Evolutionary conservation across 306 rosid species (phyloP).

Genomic region (Glycine soja): DNA sequence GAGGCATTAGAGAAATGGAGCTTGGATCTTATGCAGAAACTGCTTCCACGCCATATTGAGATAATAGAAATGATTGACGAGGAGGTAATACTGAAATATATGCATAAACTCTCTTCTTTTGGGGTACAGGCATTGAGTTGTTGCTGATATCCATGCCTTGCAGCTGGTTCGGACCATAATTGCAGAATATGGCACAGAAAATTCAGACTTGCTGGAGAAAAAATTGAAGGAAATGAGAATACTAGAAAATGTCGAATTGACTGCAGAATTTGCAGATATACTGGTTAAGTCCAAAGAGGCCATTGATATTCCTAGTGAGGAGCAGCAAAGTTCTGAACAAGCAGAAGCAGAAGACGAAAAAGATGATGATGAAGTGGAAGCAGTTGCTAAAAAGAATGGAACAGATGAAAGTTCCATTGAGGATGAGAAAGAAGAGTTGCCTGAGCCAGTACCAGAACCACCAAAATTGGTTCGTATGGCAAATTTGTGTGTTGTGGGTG

Average conservation of each 20-base stretch:
- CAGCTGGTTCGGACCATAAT: constrained; percentile 81
- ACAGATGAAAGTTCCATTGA: constrained; percentile 47
- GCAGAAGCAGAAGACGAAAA: constrained; percentile 33
- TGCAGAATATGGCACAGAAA: constrained; percentile 72
- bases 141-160: constrained; percentile 50
- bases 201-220: constrained; percentile 67
- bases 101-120: constrained; percentile 23
- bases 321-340: constrained; percentile 55
- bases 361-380: constrained; percentile 26
- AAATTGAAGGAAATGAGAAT: constrained; percentile 92
- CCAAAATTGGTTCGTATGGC: constrained; percentile 97
- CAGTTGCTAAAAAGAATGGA: constrained; percentile 52
- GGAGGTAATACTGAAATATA: constrained; percentile 66
- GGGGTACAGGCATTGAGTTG: constrained; percentile 27
- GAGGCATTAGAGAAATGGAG: constrained; percentile 99
- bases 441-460: constrained; percentile 69
- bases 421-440: constrained; percentile 60
- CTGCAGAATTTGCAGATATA: constrained; percentile 69
- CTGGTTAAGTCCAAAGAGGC: constrained; percentile 61
- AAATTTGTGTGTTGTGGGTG: constrained; percentile 93
- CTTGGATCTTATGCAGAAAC: constrained; percentile 82
- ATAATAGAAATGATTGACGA: constrained; percentile 88
- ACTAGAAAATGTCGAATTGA: constrained; percentile 89
- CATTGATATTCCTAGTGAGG: constrained; percentile 47
- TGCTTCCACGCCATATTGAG: constrained; percentile 97